Conservation (phyloP, 1,139 yeast genomes). For the Oligophagozyma castellii region DNA sequence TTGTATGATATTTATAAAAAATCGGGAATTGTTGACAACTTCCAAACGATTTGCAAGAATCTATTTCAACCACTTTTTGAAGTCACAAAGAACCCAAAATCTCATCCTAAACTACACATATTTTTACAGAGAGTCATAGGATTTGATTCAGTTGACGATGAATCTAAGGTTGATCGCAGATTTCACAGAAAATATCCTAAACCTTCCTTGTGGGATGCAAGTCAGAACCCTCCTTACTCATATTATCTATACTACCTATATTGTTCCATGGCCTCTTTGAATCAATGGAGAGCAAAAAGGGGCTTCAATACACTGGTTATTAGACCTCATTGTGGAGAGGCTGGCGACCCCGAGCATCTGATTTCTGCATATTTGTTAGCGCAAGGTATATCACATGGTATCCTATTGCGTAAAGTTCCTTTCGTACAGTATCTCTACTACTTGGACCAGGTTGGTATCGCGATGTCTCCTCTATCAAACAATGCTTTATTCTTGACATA, state of each 20-base stretch:
- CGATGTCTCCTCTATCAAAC: conserved; percentile 97
- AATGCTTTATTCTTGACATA: conserved; percentile 91
- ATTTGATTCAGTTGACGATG: conserved; percentile 97
- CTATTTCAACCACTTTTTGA: conserved; percentile 85
- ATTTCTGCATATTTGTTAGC: conserved; percentile 81
- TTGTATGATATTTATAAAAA: conserved; percentile 79
- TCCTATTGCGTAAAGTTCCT: conserved; percentile 80
- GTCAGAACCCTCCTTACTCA: conserved; percentile 91
- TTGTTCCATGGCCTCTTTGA: conserved; percentile 75
- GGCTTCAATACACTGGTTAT: conserved; percentile 80
- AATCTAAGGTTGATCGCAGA: conserved; percentile 77
- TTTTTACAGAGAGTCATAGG: conserved; percentile 92
- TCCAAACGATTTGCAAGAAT: conserved; percentile 66
- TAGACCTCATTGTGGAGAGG: conserved; percentile 98
- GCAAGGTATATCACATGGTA: conserved; percentile 92
- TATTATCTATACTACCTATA: conserved; percentile 83
- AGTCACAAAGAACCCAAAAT: conserved; percentile 68
- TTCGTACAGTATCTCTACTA: conserved; percentile 87
- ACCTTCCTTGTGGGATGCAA: conserved; percentile 66
- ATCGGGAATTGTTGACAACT: conserved; percentile 53
- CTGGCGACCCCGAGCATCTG: conserved; percentile 96
- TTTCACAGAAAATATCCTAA: conserved; percentile 70
- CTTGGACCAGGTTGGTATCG: conserved; percentile 89
- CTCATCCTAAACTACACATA: conserved; percentile 78
- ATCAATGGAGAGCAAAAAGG: conserved; percentile 61